These are phyloP conservation scores for Hyparrhenia diplandra DNA, from an alignment of 176 grass and related monocot genomes.

Conservation along the genomic window DNA sequence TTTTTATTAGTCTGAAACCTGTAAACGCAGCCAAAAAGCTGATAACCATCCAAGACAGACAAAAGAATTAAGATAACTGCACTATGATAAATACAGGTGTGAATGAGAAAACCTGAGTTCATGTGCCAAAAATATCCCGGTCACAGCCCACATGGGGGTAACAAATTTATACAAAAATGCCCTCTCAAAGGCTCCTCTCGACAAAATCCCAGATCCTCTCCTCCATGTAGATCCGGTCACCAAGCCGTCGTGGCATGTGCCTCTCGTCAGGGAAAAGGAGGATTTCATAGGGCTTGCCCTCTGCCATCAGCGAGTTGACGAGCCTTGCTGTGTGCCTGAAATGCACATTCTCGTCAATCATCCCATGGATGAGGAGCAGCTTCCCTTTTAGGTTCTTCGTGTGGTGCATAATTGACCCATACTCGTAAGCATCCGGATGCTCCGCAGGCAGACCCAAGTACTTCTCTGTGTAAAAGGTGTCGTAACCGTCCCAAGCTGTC, in stretches of 20 bases:
- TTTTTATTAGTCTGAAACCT: conserved; percentile 7
- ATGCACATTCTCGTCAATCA: conserved; percentile 99
- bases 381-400: conserved; percentile 70
- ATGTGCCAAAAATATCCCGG: not conserved
- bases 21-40: not conserved
- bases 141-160: not conserved
- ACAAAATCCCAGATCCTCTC: conserved; percentile 96
- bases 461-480: conserved; percentile 97
- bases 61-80: conserved; percentile 35
- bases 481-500: conserved; percentile 93
- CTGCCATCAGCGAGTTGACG: conserved; percentile 70
- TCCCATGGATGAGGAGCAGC: conserved; percentile 89
- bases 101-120: conserved; percentile 5
- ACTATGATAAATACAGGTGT: conserved; percentile 31
- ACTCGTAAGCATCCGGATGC: conserved; percentile 64
- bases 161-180: conserved; percentile 18
- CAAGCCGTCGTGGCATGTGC: conserved; percentile 82
- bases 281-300: conserved; percentile 83
- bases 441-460: conserved; percentile 79
- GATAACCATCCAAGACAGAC: not conserved
- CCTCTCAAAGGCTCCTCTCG: conserved; percentile 73
- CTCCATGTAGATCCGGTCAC: conserved; percentile 92
- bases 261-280: conserved; percentile 87
- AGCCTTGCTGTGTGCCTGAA: conserved; percentile 95
- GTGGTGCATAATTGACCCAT: conserved; percentile 89